Percentiles rank a stretch among this genome's conserved stretches.
Evolutionary conservation across 2,329 filamentous ascomycete species (phyloP).

Genomic region (Amesomyces nigricolor): DNA sequence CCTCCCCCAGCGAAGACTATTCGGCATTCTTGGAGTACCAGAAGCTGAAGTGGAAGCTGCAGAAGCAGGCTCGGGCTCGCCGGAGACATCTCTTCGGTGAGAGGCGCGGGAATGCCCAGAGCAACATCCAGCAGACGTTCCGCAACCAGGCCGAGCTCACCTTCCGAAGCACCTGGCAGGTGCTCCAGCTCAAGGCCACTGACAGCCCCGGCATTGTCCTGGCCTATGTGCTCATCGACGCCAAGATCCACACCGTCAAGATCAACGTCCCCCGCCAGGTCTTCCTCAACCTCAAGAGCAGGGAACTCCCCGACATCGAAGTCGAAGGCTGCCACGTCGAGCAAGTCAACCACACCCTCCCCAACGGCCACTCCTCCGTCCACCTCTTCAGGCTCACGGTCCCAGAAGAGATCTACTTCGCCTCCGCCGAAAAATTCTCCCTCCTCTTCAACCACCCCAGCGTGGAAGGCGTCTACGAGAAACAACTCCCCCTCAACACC

Average conservation of each 20-base stretch:
- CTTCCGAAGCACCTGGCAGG: conserved; percentile 91
- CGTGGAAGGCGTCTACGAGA: conserved; percentile 96
- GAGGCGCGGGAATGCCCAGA: conserved; percentile 60
- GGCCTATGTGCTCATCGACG: conserved; percentile 88
- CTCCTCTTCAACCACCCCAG: conserved; percentile 85
- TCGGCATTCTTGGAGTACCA: conserved; percentile 84
- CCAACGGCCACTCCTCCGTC: conserved; percentile 88
- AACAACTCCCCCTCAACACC: conserved; percentile 78
- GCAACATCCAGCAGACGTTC: conserved; percentile 65
- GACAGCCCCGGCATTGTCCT: conserved; percentile 80
- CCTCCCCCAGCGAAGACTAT: conserved; percentile 80
- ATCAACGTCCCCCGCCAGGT: conserved; percentile 84
- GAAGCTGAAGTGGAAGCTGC: conserved; percentile 98
- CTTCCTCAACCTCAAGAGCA: conserved; percentile 84
- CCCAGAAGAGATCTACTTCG: conserved; percentile 79
- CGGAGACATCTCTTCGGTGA: conserved; percentile 92
- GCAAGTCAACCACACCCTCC: conserved; percentile 87
- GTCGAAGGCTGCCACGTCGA: conserved; percentile 82
- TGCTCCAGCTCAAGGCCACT: conserved; percentile 78
- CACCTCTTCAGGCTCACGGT: conserved; percentile 94
- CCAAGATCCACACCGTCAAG: conserved; percentile 82
- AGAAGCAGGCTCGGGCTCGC: conserved; percentile 80
- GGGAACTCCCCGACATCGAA: conserved; percentile 82
- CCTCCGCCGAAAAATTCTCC: conserved; percentile 76
- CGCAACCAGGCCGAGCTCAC: conserved; percentile 86